Conservation (phyloP, 805 yeast species). For the Priceomyces castillae region DNA sequence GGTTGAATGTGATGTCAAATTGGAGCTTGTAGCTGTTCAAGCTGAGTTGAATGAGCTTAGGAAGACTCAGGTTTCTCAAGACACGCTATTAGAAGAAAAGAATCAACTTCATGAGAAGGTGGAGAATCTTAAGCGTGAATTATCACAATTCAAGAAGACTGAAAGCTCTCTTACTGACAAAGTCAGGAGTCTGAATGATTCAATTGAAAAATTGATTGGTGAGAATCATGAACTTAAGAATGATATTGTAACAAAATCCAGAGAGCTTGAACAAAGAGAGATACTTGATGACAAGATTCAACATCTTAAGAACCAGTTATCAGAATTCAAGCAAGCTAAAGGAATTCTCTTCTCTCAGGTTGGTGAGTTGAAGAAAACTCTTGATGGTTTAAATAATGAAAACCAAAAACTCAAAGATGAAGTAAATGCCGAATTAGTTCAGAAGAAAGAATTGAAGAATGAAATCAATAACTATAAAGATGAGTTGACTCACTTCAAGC, state of each 20-base stretch:
- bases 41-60: constrained; percentile 7
- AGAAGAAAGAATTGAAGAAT: background rate
- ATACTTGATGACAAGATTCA: background rate
- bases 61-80: constrained; percentile 2
- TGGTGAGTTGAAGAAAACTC: background rate
- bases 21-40: constrained; percentile 3
- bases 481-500: constrained; percentile 3
- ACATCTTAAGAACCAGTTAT: background rate
- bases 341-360: background rate
- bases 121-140: constrained; percentile 10
- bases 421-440: background rate
- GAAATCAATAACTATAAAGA: background rate
- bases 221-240: constrained; percentile 1
- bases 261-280: background rate
- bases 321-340: background rate
- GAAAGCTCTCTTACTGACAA: constrained; percentile 4
- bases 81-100: constrained; percentile 3
- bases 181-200: background rate
- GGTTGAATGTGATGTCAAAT: background rate
- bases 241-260: background rate
- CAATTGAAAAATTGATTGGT: background rate
- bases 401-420: background rate
- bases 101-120: constrained; percentile 3
- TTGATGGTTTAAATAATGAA: constrained; percentile 1
- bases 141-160: constrained; percentile 9